Evolutionary conservation across 1,139 yeast species (phyloP).

Genomic region (Saccharomycopsis hybrid): DNA sequence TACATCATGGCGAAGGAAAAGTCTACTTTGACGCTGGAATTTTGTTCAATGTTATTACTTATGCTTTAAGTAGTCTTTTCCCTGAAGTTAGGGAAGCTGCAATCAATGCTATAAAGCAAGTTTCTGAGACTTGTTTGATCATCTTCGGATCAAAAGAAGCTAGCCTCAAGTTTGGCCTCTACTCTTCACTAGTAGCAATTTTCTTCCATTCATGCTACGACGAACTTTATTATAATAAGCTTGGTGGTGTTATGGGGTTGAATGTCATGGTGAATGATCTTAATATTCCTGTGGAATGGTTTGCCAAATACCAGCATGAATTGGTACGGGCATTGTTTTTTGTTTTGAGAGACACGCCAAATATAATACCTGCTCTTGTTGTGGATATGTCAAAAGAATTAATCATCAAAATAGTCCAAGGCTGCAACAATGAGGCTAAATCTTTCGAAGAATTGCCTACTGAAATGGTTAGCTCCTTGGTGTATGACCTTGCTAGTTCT

Average conservation of each 20-base stretch:
- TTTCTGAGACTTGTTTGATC: constrained; percentile 56
- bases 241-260: constrained; percentile 87
- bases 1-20: constrained; percentile 74
- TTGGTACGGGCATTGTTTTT: constrained; percentile 81
- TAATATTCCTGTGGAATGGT: constrained; percentile 64
- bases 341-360: constrained; percentile 85
- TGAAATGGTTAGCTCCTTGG: constrained; percentile 79
- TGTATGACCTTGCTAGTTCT: constrained; percentile 89
- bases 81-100: constrained; percentile 69
- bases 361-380: constrained; percentile 79
- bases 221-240: constrained; percentile 75
- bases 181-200: constrained; percentile 36
- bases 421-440: constrained; percentile 56
- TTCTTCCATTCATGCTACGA: constrained; percentile 90
- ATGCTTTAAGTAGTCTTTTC: constrained; percentile 76
- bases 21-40: constrained; percentile 64
- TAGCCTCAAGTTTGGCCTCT: constrained; percentile 30
- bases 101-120: constrained; percentile 53
- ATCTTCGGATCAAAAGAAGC: constrained; percentile 64
- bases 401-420: constrained; percentile 55
- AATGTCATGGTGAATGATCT: constrained; percentile 65
- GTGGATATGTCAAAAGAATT: constrained; percentile 64
- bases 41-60: constrained; percentile 66
- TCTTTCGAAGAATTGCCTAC: constrained; percentile 47
- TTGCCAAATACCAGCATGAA: constrained; percentile 74